These are phyloP conservation scores for Globisporangium rhizosaccharum DNA, from an alignment of 352 stramenopile species.

Conservation along the genomic window DNA sequence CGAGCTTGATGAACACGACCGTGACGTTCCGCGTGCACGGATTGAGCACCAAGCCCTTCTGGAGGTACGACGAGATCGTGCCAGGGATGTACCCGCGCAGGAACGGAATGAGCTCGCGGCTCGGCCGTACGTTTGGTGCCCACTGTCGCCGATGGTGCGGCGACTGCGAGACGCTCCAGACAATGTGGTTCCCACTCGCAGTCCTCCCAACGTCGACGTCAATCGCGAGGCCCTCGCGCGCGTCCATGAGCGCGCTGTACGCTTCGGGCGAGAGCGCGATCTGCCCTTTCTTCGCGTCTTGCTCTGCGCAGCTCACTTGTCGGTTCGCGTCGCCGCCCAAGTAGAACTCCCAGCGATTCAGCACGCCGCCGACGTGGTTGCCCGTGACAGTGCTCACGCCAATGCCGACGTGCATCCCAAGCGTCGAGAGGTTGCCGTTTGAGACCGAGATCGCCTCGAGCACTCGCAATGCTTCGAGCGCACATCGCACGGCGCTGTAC, in stretches of 20 bases:
- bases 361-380: constrained; percentile 77
- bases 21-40: constrained; percentile 67
- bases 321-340: constrained; percentile 75
- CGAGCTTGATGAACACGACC: constrained; percentile 65
- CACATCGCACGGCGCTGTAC: constrained; percentile 52
- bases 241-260: constrained; percentile 26
- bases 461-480: constrained; percentile 47
- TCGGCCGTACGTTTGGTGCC: constrained; percentile 13
- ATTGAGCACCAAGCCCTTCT: constrained; percentile 58
- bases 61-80: constrained; percentile 59
- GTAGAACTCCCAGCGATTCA: constrained; percentile 87
- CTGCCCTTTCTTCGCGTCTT: constrained; percentile 61
- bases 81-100: constrained; percentile 62
- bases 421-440: constrained; percentile 22
- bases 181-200: constrained; percentile 43
- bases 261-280: constrained; percentile 66
- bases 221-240: constrained; percentile 20
- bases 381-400: constrained; percentile 67
- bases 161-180: constrained; percentile 21
- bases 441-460: constrained; percentile 22
- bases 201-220: constrained; percentile 17
- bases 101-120: constrained; percentile 46
- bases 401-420: constrained; percentile 83
- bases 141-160: constrained; percentile 7
- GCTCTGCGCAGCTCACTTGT: constrained; percentile 72